These are phyloP conservation scores for Symbiotaphrina buchneri DNA, from an alignment of 495 filamentous ascomycete genomes.

Conservation along the genomic window DNA sequence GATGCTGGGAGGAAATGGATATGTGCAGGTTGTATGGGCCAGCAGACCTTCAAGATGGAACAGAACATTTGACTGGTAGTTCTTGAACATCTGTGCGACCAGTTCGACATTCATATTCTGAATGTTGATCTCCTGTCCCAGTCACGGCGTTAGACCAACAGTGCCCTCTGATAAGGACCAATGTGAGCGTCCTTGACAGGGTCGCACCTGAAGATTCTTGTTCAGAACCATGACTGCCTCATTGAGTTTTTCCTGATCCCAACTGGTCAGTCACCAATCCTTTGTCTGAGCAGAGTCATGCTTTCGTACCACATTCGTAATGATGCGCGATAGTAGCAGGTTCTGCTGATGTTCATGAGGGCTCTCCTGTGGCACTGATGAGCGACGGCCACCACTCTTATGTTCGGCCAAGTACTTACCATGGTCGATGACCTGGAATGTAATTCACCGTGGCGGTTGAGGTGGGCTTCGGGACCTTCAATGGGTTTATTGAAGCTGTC, in stretches of 20 bases:
- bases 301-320: slow-evolving; percentile 75
- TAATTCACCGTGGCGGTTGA: no score
- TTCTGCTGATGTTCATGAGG: slow-evolving; percentile 97
- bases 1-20: no score
- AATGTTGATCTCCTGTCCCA: slow-evolving; percentile 94
- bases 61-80: slow-evolving; percentile 92
- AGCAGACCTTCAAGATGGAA: slow-evolving; percentile 83
- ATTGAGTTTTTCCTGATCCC: slow-evolving; percentile 87
- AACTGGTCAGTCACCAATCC: no score
- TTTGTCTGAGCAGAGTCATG: no score
- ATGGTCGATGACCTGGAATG: no score
- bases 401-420: no score
- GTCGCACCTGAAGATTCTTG: slow-evolving; percentile 56
- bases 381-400: no score
- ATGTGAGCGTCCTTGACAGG: slow-evolving; percentile 3
- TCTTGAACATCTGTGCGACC: slow-evolving; percentile 99
- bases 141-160: background rate
- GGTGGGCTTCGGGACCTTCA: no score
- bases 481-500: no score
- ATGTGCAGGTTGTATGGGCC: slow-evolving; percentile 2
- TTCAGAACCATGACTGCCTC: slow-evolving; percentile 85
- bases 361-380: slow-evolving; percentile 54
- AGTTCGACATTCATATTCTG: slow-evolving; percentile 97
- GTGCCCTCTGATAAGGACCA: background rate
- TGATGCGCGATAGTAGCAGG: slow-evolving; percentile 79